Percentiles rank a stretch among this genome's conserved stretches.
phyloP scores from a whole-genome alignment of 768 basidiomycete species.

The Pulveroboletus sp. region DNA sequence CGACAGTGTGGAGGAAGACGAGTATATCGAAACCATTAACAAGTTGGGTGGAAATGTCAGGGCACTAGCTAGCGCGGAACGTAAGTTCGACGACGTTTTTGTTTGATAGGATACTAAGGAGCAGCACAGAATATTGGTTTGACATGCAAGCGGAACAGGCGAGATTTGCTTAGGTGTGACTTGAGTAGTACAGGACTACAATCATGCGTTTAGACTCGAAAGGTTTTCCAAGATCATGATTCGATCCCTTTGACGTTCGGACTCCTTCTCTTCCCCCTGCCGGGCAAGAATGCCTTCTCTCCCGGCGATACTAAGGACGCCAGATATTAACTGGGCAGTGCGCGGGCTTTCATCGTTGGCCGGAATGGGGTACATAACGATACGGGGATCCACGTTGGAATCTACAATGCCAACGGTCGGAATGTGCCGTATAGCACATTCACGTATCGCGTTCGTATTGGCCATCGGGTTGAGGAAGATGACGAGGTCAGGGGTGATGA shows the following conservation, averaged over 20 bases:
- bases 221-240: conserved; percentile 25
- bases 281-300: conserved; percentile 61
- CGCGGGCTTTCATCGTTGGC: conserved; percentile 95
- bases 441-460: conserved; percentile 82
- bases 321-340: conserved; percentile 86
- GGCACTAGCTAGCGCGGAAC: conserved; percentile 83
- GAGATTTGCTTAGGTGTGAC: conserved; percentile 23
- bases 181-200: conserved; percentile 3
- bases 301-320: conserved; percentile 86
- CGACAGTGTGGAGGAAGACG: conserved; percentile 97
- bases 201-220: conserved; percentile 16
- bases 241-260: conserved; percentile 24
- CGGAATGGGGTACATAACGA: conserved; percentile 97
- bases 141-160: conserved; percentile 51
- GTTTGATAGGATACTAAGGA: conserved; percentile 16
- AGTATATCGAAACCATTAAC: conserved; percentile 93
- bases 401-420: conserved; percentile 95
- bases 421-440: conserved; percentile 84
- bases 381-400: conserved; percentile 91
- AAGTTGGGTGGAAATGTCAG: conserved; percentile 85
- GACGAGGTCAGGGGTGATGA: conserved; percentile 79
- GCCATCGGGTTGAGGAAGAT: conserved; percentile 87
- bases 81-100: conserved; percentile 45
- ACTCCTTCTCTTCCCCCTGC: conserved; percentile 26
- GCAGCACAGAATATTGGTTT: conserved; percentile 61